phyloP scores from a whole-genome alignment of 345 rosid species.

The Lepidium africanum region DNA sequence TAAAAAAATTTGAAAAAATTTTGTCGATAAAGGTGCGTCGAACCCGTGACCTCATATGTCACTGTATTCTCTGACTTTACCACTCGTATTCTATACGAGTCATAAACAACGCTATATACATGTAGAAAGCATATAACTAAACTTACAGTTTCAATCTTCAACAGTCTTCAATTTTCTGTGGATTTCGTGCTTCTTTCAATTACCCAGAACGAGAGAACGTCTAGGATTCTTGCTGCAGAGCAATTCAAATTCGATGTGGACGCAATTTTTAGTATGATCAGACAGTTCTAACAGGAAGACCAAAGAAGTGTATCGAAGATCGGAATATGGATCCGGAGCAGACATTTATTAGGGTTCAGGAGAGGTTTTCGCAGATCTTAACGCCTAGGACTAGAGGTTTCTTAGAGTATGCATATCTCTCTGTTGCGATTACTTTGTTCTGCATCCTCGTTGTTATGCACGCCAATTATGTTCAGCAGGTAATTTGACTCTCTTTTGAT shows the following conservation, averaged over 20 bases:
- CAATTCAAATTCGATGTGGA: slow-evolving; percentile 7
- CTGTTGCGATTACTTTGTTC: slow-evolving; percentile 76
- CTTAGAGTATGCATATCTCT: slow-evolving; percentile 74
- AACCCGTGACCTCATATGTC: no score
- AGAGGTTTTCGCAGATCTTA: slow-evolving; percentile 86
- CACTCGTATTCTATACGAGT: no score
- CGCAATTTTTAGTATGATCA: not conserved
- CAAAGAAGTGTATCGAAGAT: not conserved
- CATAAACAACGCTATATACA: no score
- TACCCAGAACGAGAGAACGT: not conserved
- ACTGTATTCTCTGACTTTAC: no score
- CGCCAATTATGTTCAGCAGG: slow-evolving; percentile 99
- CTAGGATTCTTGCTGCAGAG: not conserved
- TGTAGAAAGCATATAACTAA: no score
- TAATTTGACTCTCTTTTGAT: slow-evolving; percentile 4
- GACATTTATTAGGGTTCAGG: slow-evolving; percentile 91
- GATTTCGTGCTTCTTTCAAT: not conserved
- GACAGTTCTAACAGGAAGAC: not conserved
- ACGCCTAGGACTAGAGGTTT: slow-evolving; percentile 66
- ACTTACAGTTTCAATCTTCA: not conserved
- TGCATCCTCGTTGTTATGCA: slow-evolving; percentile 96
- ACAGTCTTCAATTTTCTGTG: not conserved
- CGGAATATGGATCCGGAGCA: slow-evolving; percentile 92
- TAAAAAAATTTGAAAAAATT: no score
- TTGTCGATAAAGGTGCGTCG: no score